These are phyloP conservation scores for Penicillium corylophilum DNA, from an alignment of 2,329 filamentous ascomycete genomes.

Conservation along the genomic window DNA sequence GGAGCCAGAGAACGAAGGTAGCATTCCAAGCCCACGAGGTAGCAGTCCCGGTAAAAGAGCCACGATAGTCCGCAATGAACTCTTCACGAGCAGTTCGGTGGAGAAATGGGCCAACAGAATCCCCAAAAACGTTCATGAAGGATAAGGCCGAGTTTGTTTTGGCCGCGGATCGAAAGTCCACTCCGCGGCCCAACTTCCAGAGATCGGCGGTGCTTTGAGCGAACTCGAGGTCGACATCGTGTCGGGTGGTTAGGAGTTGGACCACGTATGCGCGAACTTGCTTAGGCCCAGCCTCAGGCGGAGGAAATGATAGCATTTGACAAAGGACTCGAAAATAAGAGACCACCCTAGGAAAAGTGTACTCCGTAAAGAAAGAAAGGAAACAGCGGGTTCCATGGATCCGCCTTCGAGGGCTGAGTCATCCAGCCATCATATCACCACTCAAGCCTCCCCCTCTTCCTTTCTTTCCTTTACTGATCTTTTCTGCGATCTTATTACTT, in stretches of 20 bases:
- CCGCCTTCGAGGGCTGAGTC: slow-evolving; percentile 9
- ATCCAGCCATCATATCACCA: slow-evolving; percentile 12
- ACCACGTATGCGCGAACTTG: slow-evolving; percentile 1
- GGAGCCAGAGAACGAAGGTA: not conserved
- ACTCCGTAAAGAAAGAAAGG: not conserved
- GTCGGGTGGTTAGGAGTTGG: not conserved
- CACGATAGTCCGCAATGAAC: not conserved
- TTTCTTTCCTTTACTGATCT: slow-evolving; percentile 1
- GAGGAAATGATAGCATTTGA: not conserved
- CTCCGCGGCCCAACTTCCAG: slow-evolving; percentile 8
- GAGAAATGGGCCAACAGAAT: not conserved
- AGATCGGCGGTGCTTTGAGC: slow-evolving; percentile 3
- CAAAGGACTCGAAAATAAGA: not conserved
- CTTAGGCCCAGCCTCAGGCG: not conserved
- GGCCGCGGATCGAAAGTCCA: not conserved
- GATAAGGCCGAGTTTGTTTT: not conserved
- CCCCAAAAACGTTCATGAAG: not conserved
- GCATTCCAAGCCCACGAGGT: not conserved
- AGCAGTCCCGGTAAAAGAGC: not conserved
- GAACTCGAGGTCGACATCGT: not conserved
- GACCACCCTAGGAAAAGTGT: no score
- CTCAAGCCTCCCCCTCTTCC: not conserved
- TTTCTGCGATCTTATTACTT: not conserved
- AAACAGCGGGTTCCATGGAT: slow-evolving; percentile 4
- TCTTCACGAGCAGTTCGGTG: not conserved